Evolutionary conservation across 768 basidiomycete species (phyloP), one percentile per base, ranked within the genome.

Genomic region (Lepiota subincarnata): DNA sequence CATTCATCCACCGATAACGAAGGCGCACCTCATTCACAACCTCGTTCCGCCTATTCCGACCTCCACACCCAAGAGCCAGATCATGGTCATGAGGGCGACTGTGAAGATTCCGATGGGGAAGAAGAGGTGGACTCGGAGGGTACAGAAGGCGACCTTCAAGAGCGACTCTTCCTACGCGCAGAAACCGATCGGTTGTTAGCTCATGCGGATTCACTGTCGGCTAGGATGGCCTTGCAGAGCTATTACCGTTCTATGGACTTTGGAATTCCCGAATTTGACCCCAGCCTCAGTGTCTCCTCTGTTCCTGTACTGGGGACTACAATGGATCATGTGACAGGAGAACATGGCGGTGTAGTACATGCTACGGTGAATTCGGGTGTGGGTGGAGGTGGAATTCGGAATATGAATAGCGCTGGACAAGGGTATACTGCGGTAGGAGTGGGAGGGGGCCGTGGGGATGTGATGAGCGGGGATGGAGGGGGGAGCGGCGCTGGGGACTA

Each of bases 401-500:
- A 19, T 13, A 7, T 38, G 5, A 14, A 13, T 18, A 34, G 19
- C 1, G 31, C 7, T 6, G 42, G 19, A 35, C 22, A 36, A 14
- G 44, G 44, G 2, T 46, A 53, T 20, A 38, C 34, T 43, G 37
- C 36, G 51, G 37, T 26, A 35, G 50, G 46, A 40, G 50, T 45
- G 56, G 56, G 55, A 53, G 56, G 54, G 52, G 55, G 63, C 40
- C 69, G 66, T 12, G 77, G 78, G 50, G 80, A 79, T 36, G 81
- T 83, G 37, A 78, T 78, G 56, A 73, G 75, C 26, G 79, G 70
- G 8, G 83, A 81, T 57, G 81, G 75, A 24, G 87, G 85, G 42
- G 79, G 78, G 57, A 72, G 74, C 26, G 78, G 69, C 6, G 83
- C 81, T 57, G 80, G 75, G 18, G 87, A 87, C 62, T 84, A 83